Percentiles rank a stretch among this genome's conserved stretches.
These are phyloP conservation scores for Xylaria sp. DNA, from an alignment of 2,329 filamentous ascomycete genomes.

Conservation along the genomic window DNA sequence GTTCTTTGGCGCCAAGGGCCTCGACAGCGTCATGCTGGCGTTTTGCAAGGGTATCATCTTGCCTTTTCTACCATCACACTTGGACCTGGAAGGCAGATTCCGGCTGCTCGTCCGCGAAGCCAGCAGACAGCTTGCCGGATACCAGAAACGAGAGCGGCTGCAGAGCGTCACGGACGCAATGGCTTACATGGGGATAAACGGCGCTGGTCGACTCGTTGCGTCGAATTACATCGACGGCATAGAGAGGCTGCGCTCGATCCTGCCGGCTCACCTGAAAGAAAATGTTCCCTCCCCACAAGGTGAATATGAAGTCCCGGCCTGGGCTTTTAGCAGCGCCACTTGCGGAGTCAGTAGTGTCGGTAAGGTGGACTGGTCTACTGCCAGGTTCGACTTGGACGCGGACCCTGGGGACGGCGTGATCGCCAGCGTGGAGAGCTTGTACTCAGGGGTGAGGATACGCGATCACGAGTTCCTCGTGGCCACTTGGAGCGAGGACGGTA, in stretches of 20 bases:
- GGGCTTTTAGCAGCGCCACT: conserved; percentile 15
- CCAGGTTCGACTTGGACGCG: conserved; percentile 20
- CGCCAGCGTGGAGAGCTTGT: conserved; percentile 28
- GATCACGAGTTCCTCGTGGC: conserved; percentile 35
- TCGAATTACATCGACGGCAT: conserved; percentile 38
- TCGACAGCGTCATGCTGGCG: conserved; percentile 36
- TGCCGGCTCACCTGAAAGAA: conserved; percentile 22
- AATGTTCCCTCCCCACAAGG: conserved; percentile 23
- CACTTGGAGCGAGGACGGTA: conserved; percentile 30
- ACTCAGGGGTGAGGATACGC: conserved; percentile 28
- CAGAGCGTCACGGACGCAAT: conserved; percentile 1
- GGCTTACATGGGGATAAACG: conserved; percentile 31
- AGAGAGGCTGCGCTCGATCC: conserved; percentile 27
- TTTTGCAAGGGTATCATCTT: conserved; percentile 33
- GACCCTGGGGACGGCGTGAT: conserved; percentile 34
- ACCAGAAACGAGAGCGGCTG: conserved; percentile 29
- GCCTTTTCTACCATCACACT: conserved; percentile 34
- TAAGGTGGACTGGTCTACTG: conserved; percentile 28
- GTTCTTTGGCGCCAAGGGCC: conserved; percentile 29
- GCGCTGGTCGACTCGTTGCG: conserved; percentile 34
- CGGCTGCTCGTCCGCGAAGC: conserved; percentile 36
- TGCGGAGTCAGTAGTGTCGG: conserved; percentile 37
- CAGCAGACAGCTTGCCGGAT: conserved; percentile 32
- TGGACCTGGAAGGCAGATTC: conserved; percentile 34
- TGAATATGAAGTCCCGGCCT: conserved; percentile 16